A percentile compares a stretch with the other conserved stretches of the same genome.
Conservation (phyloP, 2,329 filamentous ascomycete genomes). For the Aspergillus arachidicola region DNA sequence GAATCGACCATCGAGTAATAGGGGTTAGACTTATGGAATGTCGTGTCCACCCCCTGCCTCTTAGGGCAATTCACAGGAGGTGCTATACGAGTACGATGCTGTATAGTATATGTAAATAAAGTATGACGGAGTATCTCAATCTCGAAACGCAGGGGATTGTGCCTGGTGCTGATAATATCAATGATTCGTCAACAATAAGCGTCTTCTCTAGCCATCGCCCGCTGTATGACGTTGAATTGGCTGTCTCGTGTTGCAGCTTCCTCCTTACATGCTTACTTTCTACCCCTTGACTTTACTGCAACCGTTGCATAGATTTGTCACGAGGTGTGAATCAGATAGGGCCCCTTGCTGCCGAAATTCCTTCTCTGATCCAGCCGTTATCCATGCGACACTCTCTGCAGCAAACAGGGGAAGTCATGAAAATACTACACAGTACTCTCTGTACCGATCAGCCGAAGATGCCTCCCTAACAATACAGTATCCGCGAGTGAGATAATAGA, state of each 20-base stretch:
- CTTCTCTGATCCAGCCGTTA: neutral
- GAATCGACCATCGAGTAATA: neutral
- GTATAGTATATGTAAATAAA: neutral
- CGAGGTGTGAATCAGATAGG: neutral
- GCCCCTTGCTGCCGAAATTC: neutral
- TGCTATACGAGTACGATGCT: conserved; percentile 4
- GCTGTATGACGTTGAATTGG: neutral
- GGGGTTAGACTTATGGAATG: neutral
- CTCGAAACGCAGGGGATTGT: conserved; percentile 9
- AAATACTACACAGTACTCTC: neutral
- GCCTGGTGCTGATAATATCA: neutral
- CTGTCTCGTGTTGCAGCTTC: neutral
- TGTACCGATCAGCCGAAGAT: neutral
- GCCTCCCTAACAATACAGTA: neutral
- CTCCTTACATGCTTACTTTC: neutral
- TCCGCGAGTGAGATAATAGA: neutral
- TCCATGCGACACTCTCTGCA: neutral
- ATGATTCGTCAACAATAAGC: neutral
- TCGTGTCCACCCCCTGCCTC: neutral
- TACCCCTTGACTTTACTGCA: neutral
- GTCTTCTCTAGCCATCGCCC: neutral
- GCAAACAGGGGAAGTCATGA: neutral
- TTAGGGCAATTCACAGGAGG: neutral
- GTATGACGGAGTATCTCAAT: neutral
- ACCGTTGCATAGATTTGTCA: neutral